Evolutionary conservation across 129 eudicot species (phyloP).

Genomic region (Pittosporum tobira): DNA sequence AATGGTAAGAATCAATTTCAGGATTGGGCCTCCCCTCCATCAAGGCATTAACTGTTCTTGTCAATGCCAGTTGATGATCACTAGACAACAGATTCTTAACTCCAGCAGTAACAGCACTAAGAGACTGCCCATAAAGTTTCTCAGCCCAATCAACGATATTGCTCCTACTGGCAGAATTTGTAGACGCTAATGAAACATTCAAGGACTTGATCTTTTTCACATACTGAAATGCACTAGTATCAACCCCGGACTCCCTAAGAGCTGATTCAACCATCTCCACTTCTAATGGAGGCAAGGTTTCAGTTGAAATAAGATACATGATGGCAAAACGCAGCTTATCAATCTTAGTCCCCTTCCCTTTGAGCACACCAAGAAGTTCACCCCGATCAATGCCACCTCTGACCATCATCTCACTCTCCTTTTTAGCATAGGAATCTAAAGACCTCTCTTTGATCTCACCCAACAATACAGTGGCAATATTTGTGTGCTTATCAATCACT

Average conservation of each 20-base stretch:
- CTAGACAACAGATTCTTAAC: conserved; percentile 75
- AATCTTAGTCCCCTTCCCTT: conserved; percentile 76
- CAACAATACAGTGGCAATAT: conserved; percentile 80
- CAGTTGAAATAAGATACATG: conserved; percentile 78
- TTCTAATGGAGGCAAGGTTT: conserved; percentile 59
- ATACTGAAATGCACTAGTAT: conserved; percentile 83
- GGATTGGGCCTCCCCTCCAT: conserved; percentile 96
- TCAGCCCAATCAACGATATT: conserved; percentile 97
- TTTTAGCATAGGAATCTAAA: conserved; percentile 77
- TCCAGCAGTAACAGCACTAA: conserved; percentile 95
- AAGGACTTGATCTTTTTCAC: conserved; percentile 87
- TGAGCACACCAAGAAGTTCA: conserved; percentile 73
- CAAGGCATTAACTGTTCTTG: conserved; percentile 80
- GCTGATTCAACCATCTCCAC: conserved; percentile 76
- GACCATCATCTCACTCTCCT: conserved; percentile 88
- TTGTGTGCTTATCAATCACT: conserved; percentile 84
- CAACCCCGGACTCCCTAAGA: conserved; percentile 79
- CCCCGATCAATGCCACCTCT: conserved; percentile 77
- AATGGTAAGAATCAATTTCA: conserved; percentile 70
- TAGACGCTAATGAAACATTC: conserved; percentile 70
- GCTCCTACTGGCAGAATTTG: conserved; percentile 75
- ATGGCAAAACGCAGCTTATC: conserved; percentile 93
- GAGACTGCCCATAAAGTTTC: conserved; percentile 92
- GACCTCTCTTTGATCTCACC: conserved; percentile 89
- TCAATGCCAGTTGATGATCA: conserved; percentile 78